Evolutionary conservation across 2,329 filamentous ascomycete genomes (phyloP).

Genomic region (Fusarium solani-melongenae): DNA sequence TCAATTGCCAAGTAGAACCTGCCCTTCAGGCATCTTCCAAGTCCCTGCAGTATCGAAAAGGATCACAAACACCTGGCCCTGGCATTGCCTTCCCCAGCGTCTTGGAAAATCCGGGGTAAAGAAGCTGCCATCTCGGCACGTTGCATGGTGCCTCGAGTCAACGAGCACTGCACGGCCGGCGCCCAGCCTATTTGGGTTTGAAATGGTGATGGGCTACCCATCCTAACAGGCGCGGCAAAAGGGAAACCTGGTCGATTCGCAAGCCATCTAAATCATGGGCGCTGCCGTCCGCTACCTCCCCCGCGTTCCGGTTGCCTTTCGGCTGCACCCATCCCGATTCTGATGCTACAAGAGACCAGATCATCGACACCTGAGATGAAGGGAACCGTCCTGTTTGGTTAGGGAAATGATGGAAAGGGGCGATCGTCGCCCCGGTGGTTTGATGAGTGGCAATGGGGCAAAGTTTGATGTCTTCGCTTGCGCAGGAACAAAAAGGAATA

Average conservation of each 20-base stretch:
- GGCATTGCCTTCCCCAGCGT: slow-evolving; percentile 33
- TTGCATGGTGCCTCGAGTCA: slow-evolving; percentile 2
- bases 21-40: neutral
- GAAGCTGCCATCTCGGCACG: slow-evolving; percentile 31
- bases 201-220: slow-evolving; percentile 37
- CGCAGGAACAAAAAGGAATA: slow-evolving; percentile 30
- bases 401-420: slow-evolving; percentile 28
- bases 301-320: slow-evolving; percentile 34
- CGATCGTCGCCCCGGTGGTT: slow-evolving; percentile 18
- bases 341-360: slow-evolving; percentile 26
- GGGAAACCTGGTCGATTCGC: slow-evolving; percentile 26
- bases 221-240: slow-evolving; percentile 42
- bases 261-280: slow-evolving; percentile 26
- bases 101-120: slow-evolving; percentile 40
- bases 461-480: slow-evolving; percentile 28
- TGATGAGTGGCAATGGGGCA: slow-evolving; percentile 16
- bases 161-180: slow-evolving; percentile 15
- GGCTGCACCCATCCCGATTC: slow-evolving; percentile 31
- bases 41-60: slow-evolving; percentile 31
- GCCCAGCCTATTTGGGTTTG: slow-evolving; percentile 24
- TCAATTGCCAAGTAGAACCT: slow-evolving; percentile 1
- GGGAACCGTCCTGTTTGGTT: slow-evolving; percentile 15
- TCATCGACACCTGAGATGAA: slow-evolving; percentile 23
- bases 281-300: slow-evolving; percentile 17
- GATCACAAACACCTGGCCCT: slow-evolving; percentile 33